Base-by-base conservation (phyloP, 139 green algal species). In the Volvox africanus region DNA sequence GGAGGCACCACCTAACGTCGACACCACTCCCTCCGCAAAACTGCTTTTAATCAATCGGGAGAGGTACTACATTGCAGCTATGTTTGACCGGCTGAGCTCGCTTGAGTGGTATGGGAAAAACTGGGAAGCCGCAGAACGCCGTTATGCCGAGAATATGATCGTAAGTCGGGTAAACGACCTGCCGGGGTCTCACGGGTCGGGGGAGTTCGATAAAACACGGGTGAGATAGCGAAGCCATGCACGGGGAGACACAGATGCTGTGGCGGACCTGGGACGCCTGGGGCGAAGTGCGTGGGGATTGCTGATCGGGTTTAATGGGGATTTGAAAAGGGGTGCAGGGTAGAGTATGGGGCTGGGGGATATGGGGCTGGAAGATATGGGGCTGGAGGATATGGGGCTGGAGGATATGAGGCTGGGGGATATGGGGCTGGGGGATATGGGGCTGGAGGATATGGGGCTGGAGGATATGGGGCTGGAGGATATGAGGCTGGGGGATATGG, bases 31-130 rank as follows among this genome's bases (percentile, higher is more conserved):
- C 62, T 17, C 62, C 65, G 5, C 65, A 28, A 28, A 28, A 28
- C 16, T 12, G 65, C 65, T 16, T 73, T 28, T 16, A 28, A 24
- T 55, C 32, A 3, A 50, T 19, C 73, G 32, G 32, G 86, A 90
- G 71, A 50, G 86, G 50, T 76, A 83, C 73, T 90, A 90, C 71
- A 33, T 84, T 0, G 86, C 86, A 5, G 86, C 86, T 13, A 84
- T 90, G 86, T 33, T 30, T 5, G 86, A 90, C 71, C 86, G 86
- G 6, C 71, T 90, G 69, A 62, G 37, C 16, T n/a, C 75, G n/a
- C 6, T 11, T 21, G 30, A 5, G 0, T 61, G 30, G n/a, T 83
- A 16, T 6, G 86, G 86, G 9, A 0, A 2, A n/a, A 17, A 20
- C 1, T 90, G 86, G 86, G 30, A 61, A 55, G 30, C 30, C 14